Conservation (phyloP, 257 asterid genomes). For the Jacaranda mimosifolia region DNA sequence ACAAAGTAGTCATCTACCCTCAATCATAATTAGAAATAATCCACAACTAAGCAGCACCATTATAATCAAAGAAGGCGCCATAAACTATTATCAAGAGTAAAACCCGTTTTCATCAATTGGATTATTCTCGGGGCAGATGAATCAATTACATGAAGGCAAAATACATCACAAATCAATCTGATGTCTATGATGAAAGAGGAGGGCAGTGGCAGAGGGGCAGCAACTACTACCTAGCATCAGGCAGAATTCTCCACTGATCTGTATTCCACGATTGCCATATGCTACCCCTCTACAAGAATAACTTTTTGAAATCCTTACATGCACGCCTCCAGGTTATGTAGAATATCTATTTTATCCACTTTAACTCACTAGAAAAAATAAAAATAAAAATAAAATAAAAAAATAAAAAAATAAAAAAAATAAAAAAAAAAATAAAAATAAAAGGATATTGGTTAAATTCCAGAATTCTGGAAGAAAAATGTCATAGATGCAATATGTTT, state of each 20-base stretch:
- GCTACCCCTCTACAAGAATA: conserved; percentile 3
- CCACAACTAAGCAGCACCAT: conserved; percentile 17
- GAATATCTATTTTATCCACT: background rate
- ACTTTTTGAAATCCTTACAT: background rate
- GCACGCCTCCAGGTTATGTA: background rate
- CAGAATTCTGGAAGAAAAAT: background rate
- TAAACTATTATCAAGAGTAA: conserved; percentile 21
- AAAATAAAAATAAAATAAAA: too few relatives aligned
- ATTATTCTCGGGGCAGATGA: conserved; percentile 9
- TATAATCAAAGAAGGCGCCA: conserved; percentile 5
- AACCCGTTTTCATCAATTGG: background rate
- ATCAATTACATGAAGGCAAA: conserved; percentile 21
- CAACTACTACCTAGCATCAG: conserved; percentile 20
- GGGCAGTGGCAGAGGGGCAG: conserved; percentile 15
- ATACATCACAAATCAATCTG: background rate
- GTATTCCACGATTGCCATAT: background rate
- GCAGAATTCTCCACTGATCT: conserved; percentile 8
- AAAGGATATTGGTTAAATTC: background rate
- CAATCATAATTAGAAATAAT: conserved; percentile 20
- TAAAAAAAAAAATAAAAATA: too few relatives aligned
- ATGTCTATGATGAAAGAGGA: conserved; percentile 26
- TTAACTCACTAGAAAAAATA: background rate
- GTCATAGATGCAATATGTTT: background rate
- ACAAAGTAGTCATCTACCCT: conserved; percentile 25
- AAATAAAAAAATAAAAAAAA: too few relatives aligned